Percentiles rank a stretch among this genome's conserved stretches.
Conservation (phyloP, 768 basidiomycete genomes). For the Boletus sensibilis region DNA sequence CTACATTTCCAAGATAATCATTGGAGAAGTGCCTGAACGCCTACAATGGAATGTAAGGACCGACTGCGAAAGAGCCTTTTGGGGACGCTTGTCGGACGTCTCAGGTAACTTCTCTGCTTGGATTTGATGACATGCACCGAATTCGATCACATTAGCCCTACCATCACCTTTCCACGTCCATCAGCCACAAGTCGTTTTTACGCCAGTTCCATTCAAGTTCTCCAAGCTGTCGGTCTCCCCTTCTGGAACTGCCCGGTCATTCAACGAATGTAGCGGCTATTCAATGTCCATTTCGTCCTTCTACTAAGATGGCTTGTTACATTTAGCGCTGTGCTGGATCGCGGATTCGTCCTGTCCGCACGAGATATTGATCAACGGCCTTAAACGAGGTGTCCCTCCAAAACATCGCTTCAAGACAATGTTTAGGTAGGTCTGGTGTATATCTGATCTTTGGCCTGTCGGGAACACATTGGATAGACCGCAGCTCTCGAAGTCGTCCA, state of each 20-base stretch:
- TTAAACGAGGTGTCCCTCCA: slow-evolving; percentile 72
- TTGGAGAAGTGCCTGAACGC: slow-evolving; percentile 63
- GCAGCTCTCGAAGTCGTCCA: slow-evolving; percentile 48
- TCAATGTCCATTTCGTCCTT: neutral
- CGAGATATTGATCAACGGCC: slow-evolving; percentile 76
- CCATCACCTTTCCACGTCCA: slow-evolving; percentile 49
- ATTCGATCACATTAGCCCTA: slow-evolving; percentile 36
- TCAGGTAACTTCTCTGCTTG: slow-evolving; percentile 35
- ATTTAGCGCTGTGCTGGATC: slow-evolving; percentile 68
- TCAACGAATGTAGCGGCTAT: slow-evolving; percentile 62
- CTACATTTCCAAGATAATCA: slow-evolving; percentile 61
- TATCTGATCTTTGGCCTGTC: neutral
- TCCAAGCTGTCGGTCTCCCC: slow-evolving; percentile 46
- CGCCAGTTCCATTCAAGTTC: slow-evolving; percentile 52
- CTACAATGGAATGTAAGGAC: slow-evolving; percentile 41
- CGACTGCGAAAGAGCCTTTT: slow-evolving; percentile 73
- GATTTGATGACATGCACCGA: neutral
- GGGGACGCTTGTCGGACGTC: slow-evolving; percentile 47
- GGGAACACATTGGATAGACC: slow-evolving; percentile 40
- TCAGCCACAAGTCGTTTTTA: slow-evolving; percentile 56
- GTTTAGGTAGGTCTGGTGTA: slow-evolving; percentile 48
- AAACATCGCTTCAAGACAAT: slow-evolving; percentile 65
- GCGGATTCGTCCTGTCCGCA: slow-evolving; percentile 44
- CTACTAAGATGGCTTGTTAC: slow-evolving; percentile 1
- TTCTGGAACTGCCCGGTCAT: slow-evolving; percentile 42